Evolutionary conservation across 2,329 filamentous ascomycete species (phyloP).

Genomic region (Pseudogymnoascus pannorum): DNA sequence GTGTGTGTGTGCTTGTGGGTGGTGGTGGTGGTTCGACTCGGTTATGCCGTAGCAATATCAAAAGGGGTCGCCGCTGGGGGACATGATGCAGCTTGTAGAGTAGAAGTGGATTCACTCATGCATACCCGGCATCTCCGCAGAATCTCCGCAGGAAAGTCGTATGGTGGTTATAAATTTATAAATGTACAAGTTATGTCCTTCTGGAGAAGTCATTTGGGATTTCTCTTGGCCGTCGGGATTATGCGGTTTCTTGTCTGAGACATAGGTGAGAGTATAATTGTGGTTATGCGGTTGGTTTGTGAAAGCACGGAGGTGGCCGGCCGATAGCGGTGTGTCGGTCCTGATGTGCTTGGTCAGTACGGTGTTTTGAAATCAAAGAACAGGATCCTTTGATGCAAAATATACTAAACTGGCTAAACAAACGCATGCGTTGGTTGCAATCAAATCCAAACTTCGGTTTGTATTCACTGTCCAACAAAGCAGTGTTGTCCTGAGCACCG

Average conservation of each 20-base stretch:
- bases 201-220: not conserved
- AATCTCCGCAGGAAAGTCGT: not conserved
- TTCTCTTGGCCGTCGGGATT: not conserved
- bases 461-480: too few species aligned
- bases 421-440: too few species aligned
- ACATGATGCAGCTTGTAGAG: not conserved
- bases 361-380: not conserved
- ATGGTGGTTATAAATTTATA: not conserved
- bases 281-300: not conserved
- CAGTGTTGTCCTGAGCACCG: too few species aligned
- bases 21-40: not conserved
- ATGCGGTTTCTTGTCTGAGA: not conserved
- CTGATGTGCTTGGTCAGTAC: too few species aligned
- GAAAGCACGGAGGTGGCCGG: too few species aligned
- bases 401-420: too few species aligned
- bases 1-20: not conserved
- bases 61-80: not conserved
- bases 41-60: not conserved
- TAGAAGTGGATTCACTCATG: not conserved
- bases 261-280: not conserved
- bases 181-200: too few species aligned
- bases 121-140: not conserved
- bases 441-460: not conserved
- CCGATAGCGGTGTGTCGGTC: not conserved
- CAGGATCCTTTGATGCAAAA: not conserved